Base-by-base conservation (phyloP, 305 asterid genomes). In the Fraxinus dipetala region DNA sequence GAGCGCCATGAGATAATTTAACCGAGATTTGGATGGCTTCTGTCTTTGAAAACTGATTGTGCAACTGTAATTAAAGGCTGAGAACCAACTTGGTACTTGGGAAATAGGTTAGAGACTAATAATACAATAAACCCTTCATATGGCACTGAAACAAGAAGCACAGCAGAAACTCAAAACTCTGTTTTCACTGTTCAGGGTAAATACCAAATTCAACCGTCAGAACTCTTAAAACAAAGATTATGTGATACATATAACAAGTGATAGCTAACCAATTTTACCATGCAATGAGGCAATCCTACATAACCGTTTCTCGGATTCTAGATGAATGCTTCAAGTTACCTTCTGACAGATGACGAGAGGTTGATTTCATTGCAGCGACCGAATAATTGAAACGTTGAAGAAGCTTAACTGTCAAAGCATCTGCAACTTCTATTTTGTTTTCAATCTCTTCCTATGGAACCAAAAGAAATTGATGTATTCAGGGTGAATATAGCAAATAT, bases 341-440 rank as follows among this genome's bases (percentile, higher is more conserved):
- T 94, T 90, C 95, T 14, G 97, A 96, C 18, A 96, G 91, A 89
- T 93, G 95, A 84, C 85, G 90, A 69, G 99, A 89, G 79, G 98
- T 85, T 40, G 98, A 88, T 87, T 90, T 96, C 93, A 96, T 91
- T 45, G 97, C 90, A 10, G 98, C 92, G 75, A 85, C 98, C 1
- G 98, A 93, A 89, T 91, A 88, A 86, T 93, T 96, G 91, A 86
- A 94, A 72, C 97, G 99, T 85, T 91, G 93, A 88, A 91, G 97
- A 87, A 96, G 97, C 94, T 96, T 96, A 36, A 92, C 88, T 14
- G 94, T 94, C 89, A 92, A 83, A 48, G 98, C 99, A 87, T 96
- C 99, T 48, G 91, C 98, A 82, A 96, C 96, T 89, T 96, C 98
- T 83, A 94, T 90, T 82, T 92, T 94, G 84, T 96, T 94, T 88